Evolutionary conservation across 768 basidiomycete genomes (phyloP).

Genomic region (Panellus pusillus): DNA sequence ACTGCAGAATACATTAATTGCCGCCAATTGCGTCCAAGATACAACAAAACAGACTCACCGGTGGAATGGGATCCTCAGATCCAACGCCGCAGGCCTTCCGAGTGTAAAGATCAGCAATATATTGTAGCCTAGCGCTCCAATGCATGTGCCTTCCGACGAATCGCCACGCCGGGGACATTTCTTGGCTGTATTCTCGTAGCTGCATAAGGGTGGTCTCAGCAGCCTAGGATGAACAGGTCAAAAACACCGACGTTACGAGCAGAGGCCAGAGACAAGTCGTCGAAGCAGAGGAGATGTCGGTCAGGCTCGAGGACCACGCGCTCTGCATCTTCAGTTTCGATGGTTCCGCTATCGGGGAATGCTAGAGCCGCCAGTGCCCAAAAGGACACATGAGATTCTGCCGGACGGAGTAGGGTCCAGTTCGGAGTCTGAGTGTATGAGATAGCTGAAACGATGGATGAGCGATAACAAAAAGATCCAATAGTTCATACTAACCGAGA

Average conservation of each 20-base stretch:
- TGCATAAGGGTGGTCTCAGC: conserved; percentile 4
- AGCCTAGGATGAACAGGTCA: background rate
- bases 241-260: background rate
- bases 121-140: conserved; percentile 27
- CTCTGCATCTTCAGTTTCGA: conserved; percentile 4
- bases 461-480: conserved; percentile 22
- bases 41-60: background rate
- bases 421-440: conserved; percentile 23
- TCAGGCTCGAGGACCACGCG: conserved; percentile 19
- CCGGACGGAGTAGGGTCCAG: conserved; percentile 18
- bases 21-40: too few relatives aligned
- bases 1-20: conserved; percentile 16
- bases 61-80: conserved; percentile 26
- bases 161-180: conserved; percentile 36
- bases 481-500: conserved; percentile 11
- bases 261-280: conserved; percentile 23
- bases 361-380: conserved; percentile 22
- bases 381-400: conserved; percentile 14
- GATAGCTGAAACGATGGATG: conserved; percentile 22
- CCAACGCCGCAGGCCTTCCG: conserved; percentile 25
- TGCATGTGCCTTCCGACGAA: conserved; percentile 31
- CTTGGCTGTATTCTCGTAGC: conserved; percentile 30
- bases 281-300: conserved; percentile 23
- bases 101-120: conserved; percentile 26
- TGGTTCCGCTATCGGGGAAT: conserved; percentile 16